phyloP scores from a whole-genome alignment of 208 protist species.

The Leishmania guyanensis region DNA sequence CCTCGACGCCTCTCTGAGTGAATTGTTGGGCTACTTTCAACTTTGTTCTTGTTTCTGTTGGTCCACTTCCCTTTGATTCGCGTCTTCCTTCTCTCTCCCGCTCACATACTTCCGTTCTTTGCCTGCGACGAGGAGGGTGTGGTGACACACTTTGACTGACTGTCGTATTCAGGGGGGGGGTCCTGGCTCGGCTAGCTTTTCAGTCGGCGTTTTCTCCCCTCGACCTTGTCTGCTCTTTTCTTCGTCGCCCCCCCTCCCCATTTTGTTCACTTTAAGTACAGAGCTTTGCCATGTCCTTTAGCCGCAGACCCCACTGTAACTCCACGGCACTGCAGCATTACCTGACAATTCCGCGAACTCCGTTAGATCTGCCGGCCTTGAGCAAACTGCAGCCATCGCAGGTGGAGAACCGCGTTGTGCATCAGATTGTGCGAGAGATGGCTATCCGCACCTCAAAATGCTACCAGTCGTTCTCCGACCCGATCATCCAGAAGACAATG shows the following conservation, averaged over 20 bases:
- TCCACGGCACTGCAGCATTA: conserved; percentile 33
- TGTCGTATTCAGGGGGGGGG: not conserved
- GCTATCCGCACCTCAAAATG: conserved; percentile 74
- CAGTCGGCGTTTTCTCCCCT: not conserved
- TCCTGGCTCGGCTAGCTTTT: not conserved
- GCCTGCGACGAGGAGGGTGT: not conserved
- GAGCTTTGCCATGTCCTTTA: not conserved
- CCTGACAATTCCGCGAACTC: conserved; percentile 42
- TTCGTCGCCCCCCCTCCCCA: not conserved
- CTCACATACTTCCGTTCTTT: not conserved
- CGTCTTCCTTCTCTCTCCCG: not conserved
- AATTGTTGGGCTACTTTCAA: too few species aligned
- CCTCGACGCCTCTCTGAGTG: not conserved
- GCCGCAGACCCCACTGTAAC: conserved; percentile 12
- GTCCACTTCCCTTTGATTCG: not conserved
- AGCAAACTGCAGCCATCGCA: conserved; percentile 20
- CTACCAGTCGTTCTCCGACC: conserved; percentile 57
- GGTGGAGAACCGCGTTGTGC: conserved; percentile 24
- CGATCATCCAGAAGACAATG: conserved; percentile 44
- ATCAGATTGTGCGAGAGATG: conserved; percentile 55
- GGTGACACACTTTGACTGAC: not conserved
- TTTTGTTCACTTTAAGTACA: not conserved
- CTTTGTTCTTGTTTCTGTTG: not conserved
- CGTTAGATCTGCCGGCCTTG: conserved; percentile 57
- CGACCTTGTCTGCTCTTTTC: not conserved